Evolutionary conservation across 495 filamentous ascomycete genomes (phyloP).

Genomic region (Penicillium turbatum): DNA sequence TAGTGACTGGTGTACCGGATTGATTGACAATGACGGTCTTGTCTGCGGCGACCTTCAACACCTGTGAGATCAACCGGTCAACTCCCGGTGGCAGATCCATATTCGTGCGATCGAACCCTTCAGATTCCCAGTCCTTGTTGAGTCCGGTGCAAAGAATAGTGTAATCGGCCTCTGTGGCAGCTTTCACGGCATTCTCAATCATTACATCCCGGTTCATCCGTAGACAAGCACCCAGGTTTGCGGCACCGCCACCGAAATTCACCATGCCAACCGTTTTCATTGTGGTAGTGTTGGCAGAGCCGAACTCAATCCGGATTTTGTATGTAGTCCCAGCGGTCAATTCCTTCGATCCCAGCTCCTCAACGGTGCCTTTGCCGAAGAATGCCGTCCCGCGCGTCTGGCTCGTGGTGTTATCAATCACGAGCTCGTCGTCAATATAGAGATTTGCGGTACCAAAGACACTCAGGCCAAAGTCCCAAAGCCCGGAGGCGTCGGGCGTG

Average conservation of each 20-base stretch:
- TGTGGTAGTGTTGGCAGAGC: conserved; percentile 53
- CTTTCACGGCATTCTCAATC: conserved; percentile 54
- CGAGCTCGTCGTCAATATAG: conserved; percentile 59
- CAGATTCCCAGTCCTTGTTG: conserved; percentile 79
- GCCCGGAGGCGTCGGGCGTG: conserved; percentile 52
- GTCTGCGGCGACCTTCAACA: conserved; percentile 60
- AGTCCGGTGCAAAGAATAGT: conserved; percentile 72
- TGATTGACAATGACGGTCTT: conserved; percentile 70
- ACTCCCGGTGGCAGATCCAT: conserved; percentile 69
- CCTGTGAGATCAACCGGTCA: conserved; percentile 61
- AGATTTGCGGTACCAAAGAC: conserved; percentile 66
- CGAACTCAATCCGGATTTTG: conserved; percentile 55
- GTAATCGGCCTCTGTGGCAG: conserved; percentile 60
- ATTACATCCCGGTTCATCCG: conserved; percentile 60
- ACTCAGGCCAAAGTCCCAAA: conserved; percentile 66
- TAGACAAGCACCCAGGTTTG: conserved; percentile 66
- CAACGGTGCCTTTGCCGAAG: conserved; percentile 52
- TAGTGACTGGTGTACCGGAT: conserved; percentile 70
- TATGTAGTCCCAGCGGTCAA: conserved; percentile 53
- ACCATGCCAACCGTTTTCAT: conserved; percentile 43
- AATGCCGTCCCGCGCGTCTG: conserved; percentile 55
- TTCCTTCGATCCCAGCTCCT: conserved; percentile 50
- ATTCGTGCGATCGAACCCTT: conserved; percentile 71
- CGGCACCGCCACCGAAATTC: conserved; percentile 58
- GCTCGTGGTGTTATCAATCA: conserved; percentile 58